Evolutionary conservation across 306 rosid genomes (phyloP).

Genomic region (Vigna unguiculata): DNA sequence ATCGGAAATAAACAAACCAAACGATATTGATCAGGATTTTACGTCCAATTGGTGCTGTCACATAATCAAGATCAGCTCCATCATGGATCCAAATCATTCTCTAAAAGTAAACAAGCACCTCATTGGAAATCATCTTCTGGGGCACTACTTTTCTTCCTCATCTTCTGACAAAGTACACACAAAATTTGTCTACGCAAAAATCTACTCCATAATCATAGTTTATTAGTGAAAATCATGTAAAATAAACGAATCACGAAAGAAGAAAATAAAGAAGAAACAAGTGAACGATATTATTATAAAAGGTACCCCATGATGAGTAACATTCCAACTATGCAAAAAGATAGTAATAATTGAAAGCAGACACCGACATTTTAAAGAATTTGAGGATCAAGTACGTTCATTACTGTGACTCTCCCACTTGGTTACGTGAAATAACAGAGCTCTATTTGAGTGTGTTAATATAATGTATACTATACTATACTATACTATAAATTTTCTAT

Average conservation of each 20-base stretch:
- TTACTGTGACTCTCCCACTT: conserved; percentile 38
- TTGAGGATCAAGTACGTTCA: conserved; percentile 32
- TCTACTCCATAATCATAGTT: neutral
- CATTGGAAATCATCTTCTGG: neutral
- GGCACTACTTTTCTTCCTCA: conserved; percentile 28
- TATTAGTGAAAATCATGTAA: conserved; percentile 11
- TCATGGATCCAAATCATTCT: conserved; percentile 17
- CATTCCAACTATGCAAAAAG: conserved; percentile 54
- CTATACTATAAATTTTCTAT: neutral
- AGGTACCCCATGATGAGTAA: conserved; percentile 56
- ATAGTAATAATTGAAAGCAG: conserved; percentile 51
- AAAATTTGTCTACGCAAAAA: conserved; percentile 11
- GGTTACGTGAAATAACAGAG: conserved; percentile 42
- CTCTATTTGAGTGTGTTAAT: conserved; percentile 3
- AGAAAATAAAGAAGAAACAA: conserved; percentile 4
- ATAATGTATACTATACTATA: conserved; percentile 16
- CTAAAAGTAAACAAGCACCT: conserved; percentile 6
- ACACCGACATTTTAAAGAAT: conserved; percentile 40
- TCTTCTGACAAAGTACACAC: conserved; percentile 5
- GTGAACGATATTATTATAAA: conserved; percentile 38
- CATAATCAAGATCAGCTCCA: neutral
- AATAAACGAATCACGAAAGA: conserved; percentile 20
- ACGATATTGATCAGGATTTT: neutral
- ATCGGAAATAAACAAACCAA: conserved; percentile 2
- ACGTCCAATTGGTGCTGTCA: conserved; percentile 8